A percentile compares a stretch with the other conserved stretches of the same genome.
phyloP scores from a whole-genome alignment of 1,284 basidiomycete species.

The Exobasidium cylindrosporum region DNA sequence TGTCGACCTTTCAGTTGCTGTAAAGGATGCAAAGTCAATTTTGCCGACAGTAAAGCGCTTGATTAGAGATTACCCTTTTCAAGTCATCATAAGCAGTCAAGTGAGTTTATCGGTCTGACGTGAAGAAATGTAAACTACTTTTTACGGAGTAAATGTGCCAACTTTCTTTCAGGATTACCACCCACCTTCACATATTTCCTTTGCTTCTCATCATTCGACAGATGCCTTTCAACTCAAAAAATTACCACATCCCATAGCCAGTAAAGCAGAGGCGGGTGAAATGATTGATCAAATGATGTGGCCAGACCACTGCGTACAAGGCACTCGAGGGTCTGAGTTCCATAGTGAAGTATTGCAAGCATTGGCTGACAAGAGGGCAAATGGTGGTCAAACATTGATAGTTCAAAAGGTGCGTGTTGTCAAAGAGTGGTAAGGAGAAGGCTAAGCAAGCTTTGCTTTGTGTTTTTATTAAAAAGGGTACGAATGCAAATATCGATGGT shows the following conservation, averaged over 20 bases:
- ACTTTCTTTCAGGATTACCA: constrained; percentile 58
- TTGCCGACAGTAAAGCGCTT: constrained; percentile 7
- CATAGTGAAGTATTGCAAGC: constrained; percentile 56
- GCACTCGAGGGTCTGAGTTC: constrained; percentile 57
- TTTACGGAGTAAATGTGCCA: neutral
- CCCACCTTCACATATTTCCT: constrained; percentile 65
- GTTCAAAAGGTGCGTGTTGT: constrained; percentile 19
- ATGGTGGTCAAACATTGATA: constrained; percentile 15
- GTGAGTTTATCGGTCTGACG: neutral
- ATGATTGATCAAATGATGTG: constrained; percentile 61
- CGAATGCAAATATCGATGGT: constrained; percentile 59
- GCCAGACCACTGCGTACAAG: constrained; percentile 64
- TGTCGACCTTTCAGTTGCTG: constrained; percentile 5
- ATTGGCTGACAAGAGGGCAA: constrained; percentile 32
- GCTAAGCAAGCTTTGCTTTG: constrained; percentile 1
- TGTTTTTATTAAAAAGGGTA: constrained; percentile 31
- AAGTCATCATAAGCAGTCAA: neutral
- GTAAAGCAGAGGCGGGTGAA: constrained; percentile 47
- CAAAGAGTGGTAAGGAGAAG: neutral
- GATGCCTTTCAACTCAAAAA: constrained; percentile 56
- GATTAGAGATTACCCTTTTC: neutral
- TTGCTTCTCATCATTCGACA: constrained; percentile 62
- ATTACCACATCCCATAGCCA: constrained; percentile 46
- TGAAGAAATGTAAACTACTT: too few relatives aligned
- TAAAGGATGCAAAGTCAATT: constrained; percentile 4